These are phyloP conservation scores for Vigna trinervia DNA, from an alignment of 306 rosid genomes.

Conservation along the genomic window DNA sequence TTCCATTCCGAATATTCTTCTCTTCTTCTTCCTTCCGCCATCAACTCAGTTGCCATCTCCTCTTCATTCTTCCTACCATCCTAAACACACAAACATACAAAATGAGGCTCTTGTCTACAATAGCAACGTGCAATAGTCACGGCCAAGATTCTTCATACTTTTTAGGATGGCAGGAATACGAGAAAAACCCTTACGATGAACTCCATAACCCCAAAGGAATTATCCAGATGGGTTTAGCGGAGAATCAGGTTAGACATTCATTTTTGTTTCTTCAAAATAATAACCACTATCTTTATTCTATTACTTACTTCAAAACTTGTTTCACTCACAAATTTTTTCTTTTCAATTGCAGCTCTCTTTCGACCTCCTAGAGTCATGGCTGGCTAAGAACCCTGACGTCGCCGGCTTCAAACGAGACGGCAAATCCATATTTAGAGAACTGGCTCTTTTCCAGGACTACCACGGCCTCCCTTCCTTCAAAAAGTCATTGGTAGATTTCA, in stretches of 20 bases:
- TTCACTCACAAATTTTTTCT: constrained; percentile 18
- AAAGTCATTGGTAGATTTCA: constrained; percentile 74
- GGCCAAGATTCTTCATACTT: constrained; percentile 98
- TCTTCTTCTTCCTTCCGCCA: not conserved
- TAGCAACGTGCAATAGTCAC: constrained; percentile 79
- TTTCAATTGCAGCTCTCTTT: constrained; percentile 73
- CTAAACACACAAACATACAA: constrained; percentile 14
- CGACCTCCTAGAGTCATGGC: constrained; percentile 86
- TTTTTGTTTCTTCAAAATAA: not conserved
- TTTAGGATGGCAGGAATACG: constrained; percentile 91
- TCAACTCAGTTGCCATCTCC: not conserved
- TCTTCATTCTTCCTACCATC: not conserved
- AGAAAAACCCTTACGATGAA: constrained; percentile 79
- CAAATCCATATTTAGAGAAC: constrained; percentile 80
- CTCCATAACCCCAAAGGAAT: constrained; percentile 73
- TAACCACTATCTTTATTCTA: not conserved
- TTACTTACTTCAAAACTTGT: no score
- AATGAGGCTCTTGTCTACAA: constrained; percentile 75
- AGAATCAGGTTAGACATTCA: constrained; percentile 69
- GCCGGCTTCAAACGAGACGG: constrained; percentile 75
- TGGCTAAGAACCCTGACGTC: constrained; percentile 76
- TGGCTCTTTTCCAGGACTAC: constrained; percentile 95
- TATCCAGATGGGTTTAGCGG: constrained; percentile 97
- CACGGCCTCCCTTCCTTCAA: constrained; percentile 90
- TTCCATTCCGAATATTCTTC: constrained; percentile 31